Conservation (phyloP, 2,329 filamentous ascomycete species). For the Hypoxylon sp. region DNA sequence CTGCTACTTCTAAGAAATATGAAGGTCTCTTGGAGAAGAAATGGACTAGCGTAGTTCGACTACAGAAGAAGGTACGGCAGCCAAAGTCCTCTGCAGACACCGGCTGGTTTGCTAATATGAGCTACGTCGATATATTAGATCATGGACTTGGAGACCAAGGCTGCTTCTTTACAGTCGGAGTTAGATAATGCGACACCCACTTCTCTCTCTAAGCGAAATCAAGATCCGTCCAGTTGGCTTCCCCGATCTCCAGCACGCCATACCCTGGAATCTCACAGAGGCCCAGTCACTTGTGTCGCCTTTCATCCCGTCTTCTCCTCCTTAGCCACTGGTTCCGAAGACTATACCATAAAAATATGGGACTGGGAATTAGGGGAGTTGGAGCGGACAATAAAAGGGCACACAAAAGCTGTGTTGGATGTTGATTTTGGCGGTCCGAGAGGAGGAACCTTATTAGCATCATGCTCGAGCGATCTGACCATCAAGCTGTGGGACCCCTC, state of each 20-base stretch:
- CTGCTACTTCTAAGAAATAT: constrained; percentile 91
- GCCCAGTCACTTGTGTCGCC: constrained; percentile 86
- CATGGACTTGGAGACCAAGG: constrained; percentile 89
- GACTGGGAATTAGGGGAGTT: constrained; percentile 95
- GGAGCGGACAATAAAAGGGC: constrained; percentile 90
- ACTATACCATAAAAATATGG: constrained; percentile 96
- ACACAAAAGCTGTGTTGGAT: constrained; percentile 89
- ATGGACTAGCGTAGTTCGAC: constrained; percentile 94
- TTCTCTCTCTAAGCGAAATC: constrained; percentile 82
- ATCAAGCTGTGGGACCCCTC: constrained; percentile 96
- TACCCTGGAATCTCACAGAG: constrained; percentile 85
- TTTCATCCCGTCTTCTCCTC: constrained; percentile 95
- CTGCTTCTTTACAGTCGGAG: constrained; percentile 81
- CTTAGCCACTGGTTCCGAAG: constrained; percentile 90
- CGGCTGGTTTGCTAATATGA: constrained; percentile 33
- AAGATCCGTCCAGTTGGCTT: constrained; percentile 89
- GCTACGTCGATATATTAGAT: constrained; percentile 69
- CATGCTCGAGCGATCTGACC: constrained; percentile 89
- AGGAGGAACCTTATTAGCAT: constrained; percentile 83
- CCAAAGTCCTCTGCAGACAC: constrained; percentile 16
- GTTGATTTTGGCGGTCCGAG: constrained; percentile 91
- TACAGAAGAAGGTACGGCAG: constrained; percentile 88
- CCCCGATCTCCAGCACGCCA: constrained; percentile 87
- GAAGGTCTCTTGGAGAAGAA: constrained; percentile 96
- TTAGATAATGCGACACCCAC: constrained; percentile 84